Conservation (phyloP, 179 eudicot genomes). For the Beta lomatogona region DNA sequence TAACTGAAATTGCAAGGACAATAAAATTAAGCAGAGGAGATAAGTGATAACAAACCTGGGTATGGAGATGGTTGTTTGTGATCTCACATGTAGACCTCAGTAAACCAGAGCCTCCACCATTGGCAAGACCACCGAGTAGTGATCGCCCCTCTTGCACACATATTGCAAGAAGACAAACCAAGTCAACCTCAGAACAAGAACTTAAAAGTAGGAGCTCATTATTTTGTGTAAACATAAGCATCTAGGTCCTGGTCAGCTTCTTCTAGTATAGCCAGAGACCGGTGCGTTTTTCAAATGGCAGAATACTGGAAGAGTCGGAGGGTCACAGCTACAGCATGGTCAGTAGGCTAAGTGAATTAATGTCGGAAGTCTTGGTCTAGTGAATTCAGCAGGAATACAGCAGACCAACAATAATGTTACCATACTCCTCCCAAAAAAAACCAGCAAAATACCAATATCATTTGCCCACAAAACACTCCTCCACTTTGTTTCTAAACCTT, state of each 20-base stretch:
- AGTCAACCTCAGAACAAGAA: constrained; percentile 17
- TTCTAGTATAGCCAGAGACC: neutral
- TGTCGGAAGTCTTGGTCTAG: neutral
- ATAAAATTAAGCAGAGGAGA: neutral
- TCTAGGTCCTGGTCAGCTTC: neutral
- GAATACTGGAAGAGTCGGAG: neutral
- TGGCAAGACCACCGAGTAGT: constrained; percentile 36
- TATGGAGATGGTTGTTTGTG: constrained; percentile 20
- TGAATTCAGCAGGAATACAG: neutral
- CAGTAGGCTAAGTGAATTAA: neutral
- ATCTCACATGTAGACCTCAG: constrained; percentile 33
- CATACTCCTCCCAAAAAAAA: neutral
- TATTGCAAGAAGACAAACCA: constrained; percentile 11
- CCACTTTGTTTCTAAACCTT: neutral
- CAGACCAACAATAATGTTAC: neutral
- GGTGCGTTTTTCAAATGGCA: too few species aligned
- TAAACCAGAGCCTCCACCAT: constrained; percentile 25
- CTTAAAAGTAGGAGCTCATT: neutral
- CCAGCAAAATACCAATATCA: neutral
- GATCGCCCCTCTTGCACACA: constrained; percentile 35
- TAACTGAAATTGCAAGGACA: neutral
- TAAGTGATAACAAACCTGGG: constrained; percentile 34
- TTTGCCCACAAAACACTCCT: neutral
- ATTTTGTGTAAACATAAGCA: neutral
- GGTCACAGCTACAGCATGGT: neutral